Evolutionary conservation across 192 early-diverging fungal genomes (phyloP), one percentile per base, ranked within the genome.

Genomic region (Podila clonocystis): DNA sequence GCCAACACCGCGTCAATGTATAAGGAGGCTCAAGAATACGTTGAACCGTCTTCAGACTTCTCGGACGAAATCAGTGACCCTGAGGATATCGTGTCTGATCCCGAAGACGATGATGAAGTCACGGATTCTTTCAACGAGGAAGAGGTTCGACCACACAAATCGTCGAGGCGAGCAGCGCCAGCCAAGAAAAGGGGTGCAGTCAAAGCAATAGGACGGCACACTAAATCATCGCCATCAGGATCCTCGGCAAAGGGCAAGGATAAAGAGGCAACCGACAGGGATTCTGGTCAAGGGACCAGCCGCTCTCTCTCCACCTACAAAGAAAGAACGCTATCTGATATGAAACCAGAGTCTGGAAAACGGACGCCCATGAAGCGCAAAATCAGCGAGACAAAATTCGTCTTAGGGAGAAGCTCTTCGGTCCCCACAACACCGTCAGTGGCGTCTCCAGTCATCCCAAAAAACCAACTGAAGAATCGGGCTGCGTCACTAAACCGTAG

Each of bases 1-100:
- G 76, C 65, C 20, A 79, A 59, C 11, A 79, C 76, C 15, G 65
- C 76, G 12, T 79, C 70, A 9, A 72, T 79, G 65, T 79, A 79
- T 61, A 79, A 79, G 45, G 61, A 79, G 12, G 45, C 76, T 19
- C 69, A 60, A 17, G 61, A 58, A 15, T 79, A 72, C 60, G 9
- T 58, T 15, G 58, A 70, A 7, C 50, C 13, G 5, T 17, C 48
- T 9, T 55, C 33, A 24, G 52, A 72, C 9, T 26, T 63, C 1
- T 79, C 76, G 20, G 69, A 79, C 55, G 57, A 62, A 20, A 63
- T 63, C 52, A 79, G 76, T 26, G 76, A 79, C 3, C 70, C 64
- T 1, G 76, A 75, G 29, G 73, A 75, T 45, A 50, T 31, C n/a
- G 38, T n/a, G n/a, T 50, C 65, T 2, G 55, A 24, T 26, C 29